Percentiles rank a stretch among this genome's conserved stretches.
These are phyloP conservation scores for Zychaea mexicana DNA, from an alignment of 371 early-diverging fungal genomes.

Conservation along the genomic window DNA sequence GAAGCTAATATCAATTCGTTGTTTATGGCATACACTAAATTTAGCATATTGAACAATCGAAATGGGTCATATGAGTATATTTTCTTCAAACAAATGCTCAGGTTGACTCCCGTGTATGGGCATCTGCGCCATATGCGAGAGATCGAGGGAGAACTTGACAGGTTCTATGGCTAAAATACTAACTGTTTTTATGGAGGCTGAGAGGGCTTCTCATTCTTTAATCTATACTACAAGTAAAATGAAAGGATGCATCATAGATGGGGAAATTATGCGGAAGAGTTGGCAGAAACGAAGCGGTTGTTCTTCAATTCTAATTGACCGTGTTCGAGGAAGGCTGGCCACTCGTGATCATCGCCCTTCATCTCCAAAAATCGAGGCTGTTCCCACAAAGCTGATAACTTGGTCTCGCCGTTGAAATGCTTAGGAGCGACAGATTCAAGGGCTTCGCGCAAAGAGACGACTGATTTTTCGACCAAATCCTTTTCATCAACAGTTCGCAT, in stretches of 20 bases:
- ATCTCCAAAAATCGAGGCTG: slow-evolving; percentile 45
- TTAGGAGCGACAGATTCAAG: slow-evolving; percentile 29
- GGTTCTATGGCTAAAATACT: no score
- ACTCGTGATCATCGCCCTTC: slow-evolving; percentile 35
- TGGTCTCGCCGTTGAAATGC: slow-evolving; percentile 21
- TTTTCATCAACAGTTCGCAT: slow-evolving; percentile 43
- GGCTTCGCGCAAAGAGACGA: slow-evolving; percentile 45
- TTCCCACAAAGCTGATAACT: slow-evolving; percentile 50
- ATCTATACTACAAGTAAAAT: not conserved
- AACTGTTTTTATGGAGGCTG: no score
- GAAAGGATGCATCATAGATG: no score
- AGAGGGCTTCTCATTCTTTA: not conserved
- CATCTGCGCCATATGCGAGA: no score
- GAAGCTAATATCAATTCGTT: no score
- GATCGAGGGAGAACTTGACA: no score
- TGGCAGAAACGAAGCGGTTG: slow-evolving; percentile 38
- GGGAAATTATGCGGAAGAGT: not conserved
- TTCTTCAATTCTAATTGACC: slow-evolving; percentile 45
- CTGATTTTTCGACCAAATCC: slow-evolving; percentile 39
- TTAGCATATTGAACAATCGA: no score
- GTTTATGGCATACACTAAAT: no score
- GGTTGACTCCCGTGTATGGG: no score
- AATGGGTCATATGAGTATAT: no score
- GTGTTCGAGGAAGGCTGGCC: slow-evolving; percentile 51
- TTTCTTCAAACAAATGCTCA: no score